These are phyloP conservation scores for Alternaria hordeiaustralica DNA, from an alignment of 2,329 filamentous ascomycete species.

Conservation along the genomic window DNA sequence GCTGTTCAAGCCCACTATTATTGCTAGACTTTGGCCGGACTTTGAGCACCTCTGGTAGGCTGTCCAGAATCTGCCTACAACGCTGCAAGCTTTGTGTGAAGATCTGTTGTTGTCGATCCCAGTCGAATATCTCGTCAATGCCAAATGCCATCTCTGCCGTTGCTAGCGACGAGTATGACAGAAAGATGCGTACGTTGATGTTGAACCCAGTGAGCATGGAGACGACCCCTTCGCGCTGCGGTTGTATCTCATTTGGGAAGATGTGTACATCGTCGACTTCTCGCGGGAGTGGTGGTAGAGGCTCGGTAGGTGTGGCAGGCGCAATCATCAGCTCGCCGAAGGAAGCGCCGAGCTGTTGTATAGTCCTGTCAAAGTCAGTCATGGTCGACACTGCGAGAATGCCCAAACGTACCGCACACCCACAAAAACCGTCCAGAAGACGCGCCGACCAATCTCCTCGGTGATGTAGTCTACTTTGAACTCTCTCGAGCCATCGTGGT, in stretches of 20 bases:
- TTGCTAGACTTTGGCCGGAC: conserved; percentile 57
- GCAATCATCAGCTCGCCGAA: conserved; percentile 76
- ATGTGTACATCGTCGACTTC: conserved; percentile 88
- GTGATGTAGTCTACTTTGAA: conserved; percentile 54
- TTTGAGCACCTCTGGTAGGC: conserved; percentile 72
- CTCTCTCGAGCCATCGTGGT: conserved; percentile 47
- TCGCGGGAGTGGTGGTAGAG: conserved; percentile 78
- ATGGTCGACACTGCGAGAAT: not conserved
- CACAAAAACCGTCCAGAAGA: conserved; percentile 85
- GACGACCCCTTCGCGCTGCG: conserved; percentile 71
- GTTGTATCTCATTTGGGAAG: conserved; percentile 70
- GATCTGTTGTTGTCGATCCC: conserved; percentile 76
- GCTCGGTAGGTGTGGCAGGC: conserved; percentile 75
- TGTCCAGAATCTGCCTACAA: conserved; percentile 72
- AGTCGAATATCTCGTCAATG: conserved; percentile 75
- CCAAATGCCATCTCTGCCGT: conserved; percentile 86
- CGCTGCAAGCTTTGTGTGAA: conserved; percentile 73
- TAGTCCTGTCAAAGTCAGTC: conserved; percentile 61
- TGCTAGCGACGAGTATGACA: conserved; percentile 78
- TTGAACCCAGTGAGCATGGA: conserved; percentile 83
- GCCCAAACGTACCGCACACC: conserved; percentile 65
- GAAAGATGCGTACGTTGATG: conserved; percentile 76
- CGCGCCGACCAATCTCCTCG: conserved; percentile 61
- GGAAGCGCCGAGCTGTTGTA: conserved; percentile 76
- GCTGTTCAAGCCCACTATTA: conserved; percentile 31